These are phyloP conservation scores for Metrosideros polymorpha DNA, from an alignment of 441 rosid genomes.

Conservation along the genomic window DNA sequence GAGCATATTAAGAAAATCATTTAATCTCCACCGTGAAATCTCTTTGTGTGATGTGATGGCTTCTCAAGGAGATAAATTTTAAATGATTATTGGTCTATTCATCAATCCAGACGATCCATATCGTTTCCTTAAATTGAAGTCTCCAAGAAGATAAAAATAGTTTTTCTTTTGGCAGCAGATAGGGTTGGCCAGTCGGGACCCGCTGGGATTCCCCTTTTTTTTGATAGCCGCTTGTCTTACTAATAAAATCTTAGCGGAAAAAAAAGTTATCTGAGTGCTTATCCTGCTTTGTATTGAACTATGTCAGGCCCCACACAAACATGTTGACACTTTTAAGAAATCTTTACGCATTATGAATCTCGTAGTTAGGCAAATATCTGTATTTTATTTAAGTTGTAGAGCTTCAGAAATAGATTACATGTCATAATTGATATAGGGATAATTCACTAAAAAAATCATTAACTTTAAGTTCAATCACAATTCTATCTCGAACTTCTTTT, in stretches of 20 bases:
- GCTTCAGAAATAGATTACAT: neutral
- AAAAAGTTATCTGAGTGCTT: neutral
- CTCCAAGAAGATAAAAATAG: neutral
- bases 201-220: neutral
- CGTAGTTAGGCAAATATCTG: no score
- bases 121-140: neutral
- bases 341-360: no score
- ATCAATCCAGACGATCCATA: neutral
- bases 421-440: neutral
- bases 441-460: neutral
- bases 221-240: neutral
- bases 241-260: neutral
- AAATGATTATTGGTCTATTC: neutral
- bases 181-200: neutral
- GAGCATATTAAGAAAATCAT: neutral
- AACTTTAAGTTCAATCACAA: neutral
- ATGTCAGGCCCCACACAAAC: no score
- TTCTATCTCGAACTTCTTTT: no score
- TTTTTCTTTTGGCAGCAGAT: neutral
- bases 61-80: neutral
- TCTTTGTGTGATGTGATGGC: neutral
- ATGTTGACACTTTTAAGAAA: no score
- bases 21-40: neutral
- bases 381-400: neutral
- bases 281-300: neutral